Conservation (phyloP, 352 stramenopile genomes). For the Thalassiosira delicatula region DNA sequence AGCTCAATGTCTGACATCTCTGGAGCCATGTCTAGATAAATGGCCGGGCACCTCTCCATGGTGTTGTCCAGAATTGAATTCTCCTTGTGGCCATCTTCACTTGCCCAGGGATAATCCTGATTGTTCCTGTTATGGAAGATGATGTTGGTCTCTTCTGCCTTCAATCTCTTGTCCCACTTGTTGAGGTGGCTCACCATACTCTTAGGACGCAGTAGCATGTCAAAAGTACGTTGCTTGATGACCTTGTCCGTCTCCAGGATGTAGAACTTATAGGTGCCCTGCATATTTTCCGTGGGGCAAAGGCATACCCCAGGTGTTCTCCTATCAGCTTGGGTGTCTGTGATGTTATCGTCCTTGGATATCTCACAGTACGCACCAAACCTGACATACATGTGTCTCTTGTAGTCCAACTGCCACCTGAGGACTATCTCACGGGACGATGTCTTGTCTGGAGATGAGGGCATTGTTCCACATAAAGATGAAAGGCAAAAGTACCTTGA, state of each 20-base stretch:
- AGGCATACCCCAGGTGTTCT: no score
- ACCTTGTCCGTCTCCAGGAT: constrained; percentile 23
- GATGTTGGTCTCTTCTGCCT: not conserved
- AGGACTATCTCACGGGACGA: constrained; percentile 52
- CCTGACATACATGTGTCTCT: constrained; percentile 46
- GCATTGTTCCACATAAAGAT: constrained; percentile 62
- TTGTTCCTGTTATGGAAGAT: not conserved
- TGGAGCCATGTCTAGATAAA: constrained; percentile 7
- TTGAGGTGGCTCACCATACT: not conserved
- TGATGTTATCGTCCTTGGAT: no score
- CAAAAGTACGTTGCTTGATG: constrained; percentile 29
- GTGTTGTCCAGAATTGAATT: not conserved
- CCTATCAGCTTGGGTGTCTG: no score
- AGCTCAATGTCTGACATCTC: constrained; percentile 11
- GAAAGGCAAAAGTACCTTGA: constrained; percentile 45
- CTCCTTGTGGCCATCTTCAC: not conserved
- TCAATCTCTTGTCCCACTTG: not conserved
- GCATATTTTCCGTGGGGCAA: constrained; percentile 52
- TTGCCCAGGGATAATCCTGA: not conserved
- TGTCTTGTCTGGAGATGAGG: constrained; percentile 30
- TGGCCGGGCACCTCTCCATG: not conserved
- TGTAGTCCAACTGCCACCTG: constrained; percentile 28
- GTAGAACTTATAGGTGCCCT: constrained; percentile 46
- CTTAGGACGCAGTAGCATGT: not conserved
- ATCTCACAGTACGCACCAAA: constrained; percentile 66